phyloP scores from a whole-genome alignment of 75 land plant genomes.

The Pinus tabuliformis region DNA sequence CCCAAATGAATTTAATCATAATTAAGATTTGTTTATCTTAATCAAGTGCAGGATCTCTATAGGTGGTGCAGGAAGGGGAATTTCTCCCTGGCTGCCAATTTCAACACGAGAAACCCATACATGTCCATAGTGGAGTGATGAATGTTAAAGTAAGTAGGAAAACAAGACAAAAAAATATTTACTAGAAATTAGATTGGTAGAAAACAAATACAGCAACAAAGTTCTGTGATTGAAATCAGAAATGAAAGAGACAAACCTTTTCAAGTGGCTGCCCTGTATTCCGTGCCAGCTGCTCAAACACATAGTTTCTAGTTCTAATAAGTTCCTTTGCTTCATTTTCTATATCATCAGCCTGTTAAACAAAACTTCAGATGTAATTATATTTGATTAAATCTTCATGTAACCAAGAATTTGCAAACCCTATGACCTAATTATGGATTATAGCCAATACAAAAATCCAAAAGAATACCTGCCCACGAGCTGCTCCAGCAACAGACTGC shows the following conservation, averaged over 20 bases:
- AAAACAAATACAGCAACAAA: background rate
- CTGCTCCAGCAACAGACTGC: slow-evolving; percentile 84
- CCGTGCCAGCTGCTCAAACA: slow-evolving; percentile 58
- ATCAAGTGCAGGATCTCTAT: too few species aligned
- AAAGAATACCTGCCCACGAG: slow-evolving; percentile 83
- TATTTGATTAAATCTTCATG: background rate
- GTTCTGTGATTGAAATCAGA: background rate
- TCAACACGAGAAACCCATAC: background rate
- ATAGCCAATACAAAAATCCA: background rate
- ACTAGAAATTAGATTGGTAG: background rate
- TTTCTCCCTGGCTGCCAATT: too few species aligned
- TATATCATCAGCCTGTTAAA: slow-evolving; percentile 87
- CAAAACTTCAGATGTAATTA: background rate
- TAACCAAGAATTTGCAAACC: background rate
- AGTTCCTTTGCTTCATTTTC: slow-evolving; percentile 89
- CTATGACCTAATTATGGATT: background rate
- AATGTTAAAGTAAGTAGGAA: background rate
- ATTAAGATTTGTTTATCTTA: too few species aligned
- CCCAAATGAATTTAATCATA: too few species aligned
- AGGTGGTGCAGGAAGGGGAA: too few species aligned
- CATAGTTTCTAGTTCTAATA: slow-evolving; percentile 67
- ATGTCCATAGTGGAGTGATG: background rate
- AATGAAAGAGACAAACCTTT: slow-evolving; percentile 39
- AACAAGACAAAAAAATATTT: background rate
- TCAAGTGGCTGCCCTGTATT: slow-evolving; percentile 95